Evolutionary conservation across 495 filamentous ascomycete species (phyloP), one percentile per base, ranked within the genome.

Genomic region (Aspergillus leporis): DNA sequence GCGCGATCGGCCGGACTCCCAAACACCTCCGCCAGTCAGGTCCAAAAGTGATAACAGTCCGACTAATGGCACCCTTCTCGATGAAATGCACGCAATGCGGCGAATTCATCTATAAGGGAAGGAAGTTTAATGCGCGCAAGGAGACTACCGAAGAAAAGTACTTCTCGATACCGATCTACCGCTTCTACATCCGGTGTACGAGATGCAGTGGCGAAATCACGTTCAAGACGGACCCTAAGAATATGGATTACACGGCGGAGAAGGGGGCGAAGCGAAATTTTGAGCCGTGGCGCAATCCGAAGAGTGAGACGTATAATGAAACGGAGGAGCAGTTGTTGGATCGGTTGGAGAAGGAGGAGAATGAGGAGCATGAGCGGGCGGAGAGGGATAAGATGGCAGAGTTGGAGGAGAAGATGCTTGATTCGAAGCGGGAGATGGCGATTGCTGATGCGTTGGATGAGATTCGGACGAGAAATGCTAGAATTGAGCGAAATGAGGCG

Each of bases 111-210:
- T 96, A 97, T 80, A 90, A 91, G 62, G 93, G 93, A 1, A 87
- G 93, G 50, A 98, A 97, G 67, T 98, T 97, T 83, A 98, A 97
- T 74, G 93, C 94, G 3, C 86, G 92, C 51, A 99, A 99, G 63
- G 91, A 97, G 67, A 96, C 89, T 8, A 91, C 90, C 6, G 91
- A 94, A 41, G 92, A 98, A 67, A 90, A 88, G 61, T 99, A 99
- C 77, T 85, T 93, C 58, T 78, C 78, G 54, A 96, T 99, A 60
- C 83, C 89, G 60, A 93, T 98, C 55, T 94, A 87, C 79, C 85
- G 93, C 0, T 97, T 98, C 80, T 96, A 93, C 73, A 98, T 98
- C 66, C 82, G 90, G 2, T 99, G 95, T 74, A 97, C 94, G 59
- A 77, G 92, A 47, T 99, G 95, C 73, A 84, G 78, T 40, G 88